Evolutionary conservation across 129 eudicot genomes (phyloP).

Genomic region (Chrysanthemum makinoi): DNA sequence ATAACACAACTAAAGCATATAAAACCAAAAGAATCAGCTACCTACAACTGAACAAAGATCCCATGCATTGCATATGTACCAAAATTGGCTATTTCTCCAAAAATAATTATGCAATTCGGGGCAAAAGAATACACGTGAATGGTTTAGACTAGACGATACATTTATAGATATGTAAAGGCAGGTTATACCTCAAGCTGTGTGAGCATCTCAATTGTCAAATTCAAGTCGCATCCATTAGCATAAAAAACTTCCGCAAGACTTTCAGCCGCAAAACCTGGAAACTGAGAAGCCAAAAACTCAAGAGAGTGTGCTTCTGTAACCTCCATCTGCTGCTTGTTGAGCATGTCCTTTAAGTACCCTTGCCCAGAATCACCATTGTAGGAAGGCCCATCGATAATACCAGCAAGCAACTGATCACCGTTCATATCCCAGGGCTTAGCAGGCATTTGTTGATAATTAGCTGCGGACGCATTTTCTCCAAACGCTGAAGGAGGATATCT

Average conservation of each 20-base stretch:
- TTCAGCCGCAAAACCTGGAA: conserved; percentile 70
- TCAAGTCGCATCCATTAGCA: conserved; percentile 72
- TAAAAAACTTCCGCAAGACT: conserved; percentile 62
- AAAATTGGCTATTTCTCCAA: no score
- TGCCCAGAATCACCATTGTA: conserved; percentile 28
- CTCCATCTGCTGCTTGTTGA: conserved; percentile 30
- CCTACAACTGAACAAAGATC: no score
- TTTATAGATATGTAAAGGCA: not conserved
- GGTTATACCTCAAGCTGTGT: conserved; percentile 77
- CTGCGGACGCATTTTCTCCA: conserved; percentile 41
- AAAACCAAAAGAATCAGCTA: no score
- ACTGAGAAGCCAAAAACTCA: conserved; percentile 59
- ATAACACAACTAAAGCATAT: no score
- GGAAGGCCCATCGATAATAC: conserved; percentile 36
- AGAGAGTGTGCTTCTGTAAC: conserved; percentile 43
- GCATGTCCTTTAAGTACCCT: conserved; percentile 18
- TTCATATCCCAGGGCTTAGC: conserved; percentile 68
- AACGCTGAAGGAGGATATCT: conserved; percentile 38
- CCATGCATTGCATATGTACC: no score
- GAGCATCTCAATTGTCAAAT: conserved; percentile 77
- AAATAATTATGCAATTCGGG: no score
- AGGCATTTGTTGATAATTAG: conserved; percentile 37
- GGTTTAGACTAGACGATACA: no score
- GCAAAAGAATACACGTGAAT: no score
- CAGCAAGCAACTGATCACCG: conserved; percentile 45